Conservation (phyloP, 257 asterid genomes). For the Scutellaria galericulata region DNA sequence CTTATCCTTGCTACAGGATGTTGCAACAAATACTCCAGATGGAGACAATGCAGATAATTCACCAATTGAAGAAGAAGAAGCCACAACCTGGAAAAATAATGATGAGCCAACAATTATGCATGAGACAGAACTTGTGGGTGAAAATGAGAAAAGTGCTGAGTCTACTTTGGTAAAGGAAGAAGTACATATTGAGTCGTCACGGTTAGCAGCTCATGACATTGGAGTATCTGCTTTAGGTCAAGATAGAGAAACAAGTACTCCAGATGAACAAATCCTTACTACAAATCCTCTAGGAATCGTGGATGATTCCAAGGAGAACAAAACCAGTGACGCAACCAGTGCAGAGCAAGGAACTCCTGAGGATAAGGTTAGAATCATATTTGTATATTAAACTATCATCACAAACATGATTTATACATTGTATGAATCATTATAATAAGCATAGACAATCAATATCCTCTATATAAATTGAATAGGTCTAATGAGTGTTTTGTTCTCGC, state of each 20-base stretch:
- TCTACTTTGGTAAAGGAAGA: conserved; percentile 21
- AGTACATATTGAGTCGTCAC: conserved; percentile 30
- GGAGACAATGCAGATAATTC: conserved; percentile 14
- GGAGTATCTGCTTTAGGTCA: conserved; percentile 11
- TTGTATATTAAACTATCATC: background rate
- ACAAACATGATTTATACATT: background rate
- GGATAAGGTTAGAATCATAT: conserved; percentile 29
- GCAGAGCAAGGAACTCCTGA: conserved; percentile 20
- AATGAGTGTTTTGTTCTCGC: conserved; percentile 14
- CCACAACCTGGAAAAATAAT: conserved; percentile 4
- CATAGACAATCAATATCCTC: background rate
- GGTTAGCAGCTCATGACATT: conserved; percentile 24
- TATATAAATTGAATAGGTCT: conserved; percentile 8
- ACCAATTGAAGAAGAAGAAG: conserved; percentile 22
- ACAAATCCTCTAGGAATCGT: conserved; percentile 31
- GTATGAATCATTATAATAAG: background rate
- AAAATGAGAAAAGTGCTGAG: conserved; percentile 19
- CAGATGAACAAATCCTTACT: conserved; percentile 28
- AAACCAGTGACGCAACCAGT: conserved; percentile 27
- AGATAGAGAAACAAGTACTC: conserved; percentile 36
- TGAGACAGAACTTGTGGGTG: background rate
- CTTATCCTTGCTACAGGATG: no score
- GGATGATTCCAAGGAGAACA: conserved; percentile 29
- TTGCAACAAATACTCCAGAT: conserved; percentile 7
- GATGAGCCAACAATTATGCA: conserved; percentile 19